Percentiles rank a stretch among this genome's conserved stretches.
Evolutionary conservation across 257 asterid genomes (phyloP).

Genomic region (Vinca minor): DNA sequence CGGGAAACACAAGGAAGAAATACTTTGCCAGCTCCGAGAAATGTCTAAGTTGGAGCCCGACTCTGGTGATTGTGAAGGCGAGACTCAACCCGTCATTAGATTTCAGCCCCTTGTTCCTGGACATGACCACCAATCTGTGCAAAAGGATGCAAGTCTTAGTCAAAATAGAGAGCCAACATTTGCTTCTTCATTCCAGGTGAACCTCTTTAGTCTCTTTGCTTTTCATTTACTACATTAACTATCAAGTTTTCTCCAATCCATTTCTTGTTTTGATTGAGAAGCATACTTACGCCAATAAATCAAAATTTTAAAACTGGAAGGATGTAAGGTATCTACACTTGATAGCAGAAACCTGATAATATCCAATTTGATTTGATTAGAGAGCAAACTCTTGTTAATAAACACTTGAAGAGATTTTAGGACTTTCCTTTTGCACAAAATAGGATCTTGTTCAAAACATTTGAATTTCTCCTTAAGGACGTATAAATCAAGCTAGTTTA

Average conservation of each 20-base stretch:
- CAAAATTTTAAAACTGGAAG: too few species aligned
- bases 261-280: background rate
- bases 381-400: too few species aligned
- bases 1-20: slow-evolving; percentile 77
- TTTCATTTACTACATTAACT: background rate
- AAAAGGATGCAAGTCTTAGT: slow-evolving; percentile 22
- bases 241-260: background rate
- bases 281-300: background rate
- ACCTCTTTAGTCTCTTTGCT: background rate
- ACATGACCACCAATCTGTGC: slow-evolving; percentile 21
- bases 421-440: background rate
- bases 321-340: background rate
- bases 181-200: slow-evolving; percentile 50
- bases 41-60: slow-evolving; percentile 59
- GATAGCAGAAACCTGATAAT: background rate
- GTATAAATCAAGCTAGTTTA: background rate
- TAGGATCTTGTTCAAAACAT: background rate
- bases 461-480: background rate
- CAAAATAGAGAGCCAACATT: slow-evolving; percentile 24
- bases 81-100: slow-evolving; percentile 26
- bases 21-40: slow-evolving; percentile 65
- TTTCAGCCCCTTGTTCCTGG: slow-evolving; percentile 30
- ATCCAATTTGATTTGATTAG: background rate
- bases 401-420: background rate
- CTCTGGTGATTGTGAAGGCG: slow-evolving; percentile 38